Evolutionary conservation across 495 filamentous ascomycete species (phyloP).

Genomic region (Haplographium delicatum): DNA sequence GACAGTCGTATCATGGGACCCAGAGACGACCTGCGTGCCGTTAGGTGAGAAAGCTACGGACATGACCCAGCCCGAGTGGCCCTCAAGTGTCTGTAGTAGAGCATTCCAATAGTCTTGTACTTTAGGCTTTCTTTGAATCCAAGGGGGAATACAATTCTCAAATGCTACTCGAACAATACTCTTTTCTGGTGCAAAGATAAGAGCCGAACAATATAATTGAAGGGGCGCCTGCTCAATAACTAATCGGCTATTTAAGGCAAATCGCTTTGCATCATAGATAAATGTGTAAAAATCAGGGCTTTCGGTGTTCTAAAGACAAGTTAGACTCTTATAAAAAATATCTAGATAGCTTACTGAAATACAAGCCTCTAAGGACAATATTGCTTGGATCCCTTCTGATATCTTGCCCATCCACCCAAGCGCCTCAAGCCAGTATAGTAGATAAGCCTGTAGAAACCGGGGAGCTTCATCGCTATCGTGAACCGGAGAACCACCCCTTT

Average conservation of each 20-base stretch:
- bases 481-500: not conserved
- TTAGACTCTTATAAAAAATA: not conserved
- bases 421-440: conserved; percentile 11
- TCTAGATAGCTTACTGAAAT: not conserved
- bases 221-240: conserved; percentile 27
- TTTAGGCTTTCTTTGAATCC: conserved; percentile 1
- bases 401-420: conserved; percentile 6
- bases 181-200: conserved; percentile 32
- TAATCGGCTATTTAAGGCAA: conserved; percentile 25
- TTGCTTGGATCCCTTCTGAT: conserved; percentile 10
- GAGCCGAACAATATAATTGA: conserved; percentile 27
- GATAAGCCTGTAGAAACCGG: conserved; percentile 9
- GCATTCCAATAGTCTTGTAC: conserved; percentile 2
- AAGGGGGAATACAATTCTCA: not conserved
- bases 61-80: conserved; percentile 8
- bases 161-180: conserved; percentile 25
- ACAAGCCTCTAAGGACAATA: not conserved
- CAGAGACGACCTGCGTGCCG: conserved; percentile 13
- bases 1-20: not conserved
- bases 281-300: not conserved
- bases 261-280: conserved; percentile 33
- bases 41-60: conserved; percentile 14
- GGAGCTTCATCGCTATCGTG: conserved; percentile 1
- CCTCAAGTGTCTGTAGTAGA: conserved; percentile 15
- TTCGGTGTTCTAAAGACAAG: not conserved